Evolutionary conservation across 805 yeast species (phyloP).

Genomic region (Saccharomycopsis amapae): DNA sequence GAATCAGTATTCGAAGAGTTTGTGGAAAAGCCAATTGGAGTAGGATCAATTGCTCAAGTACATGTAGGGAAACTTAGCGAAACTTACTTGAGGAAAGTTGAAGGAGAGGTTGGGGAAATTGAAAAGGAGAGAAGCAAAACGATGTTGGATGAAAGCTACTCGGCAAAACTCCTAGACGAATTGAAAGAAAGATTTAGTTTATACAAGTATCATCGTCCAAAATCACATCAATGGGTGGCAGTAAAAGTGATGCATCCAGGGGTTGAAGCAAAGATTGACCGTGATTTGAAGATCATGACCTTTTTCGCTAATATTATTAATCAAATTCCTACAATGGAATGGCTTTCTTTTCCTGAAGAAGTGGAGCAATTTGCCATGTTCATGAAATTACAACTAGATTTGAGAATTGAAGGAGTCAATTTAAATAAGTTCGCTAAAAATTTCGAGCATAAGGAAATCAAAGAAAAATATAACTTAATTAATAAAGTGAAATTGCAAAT

Average conservation of each 20-base stretch:
- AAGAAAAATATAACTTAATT: conserved; percentile 8
- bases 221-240: conserved; percentile 60
- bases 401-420: conserved; percentile 84
- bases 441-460: conserved; percentile 39
- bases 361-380: conserved; percentile 79
- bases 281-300: conserved; percentile 81
- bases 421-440: conserved; percentile 63
- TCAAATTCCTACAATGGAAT: conserved; percentile 87
- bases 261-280: conserved; percentile 59
- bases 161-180: conserved; percentile 23
- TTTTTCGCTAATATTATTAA: conserved; percentile 70
- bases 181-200: conserved; percentile 27
- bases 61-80: conserved; percentile 61
- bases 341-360: conserved; percentile 93
- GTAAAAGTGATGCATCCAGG: conserved; percentile 89
- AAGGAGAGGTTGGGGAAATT: conserved; percentile 23
- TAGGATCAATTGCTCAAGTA: conserved; percentile 99
- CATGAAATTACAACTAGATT: conserved; percentile 84
- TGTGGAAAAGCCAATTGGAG: conserved; percentile 72
- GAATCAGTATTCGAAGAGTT: conserved; percentile 80
- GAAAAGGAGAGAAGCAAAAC: conserved; percentile 18
- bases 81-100: conserved; percentile 33
- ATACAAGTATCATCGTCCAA: conserved; percentile 24
- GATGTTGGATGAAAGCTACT: conserved; percentile 19
- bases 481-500: conserved; percentile 28